Conservation (phyloP, 345 rosid species). For the Rhodomyrtus tomentosa region DNA sequence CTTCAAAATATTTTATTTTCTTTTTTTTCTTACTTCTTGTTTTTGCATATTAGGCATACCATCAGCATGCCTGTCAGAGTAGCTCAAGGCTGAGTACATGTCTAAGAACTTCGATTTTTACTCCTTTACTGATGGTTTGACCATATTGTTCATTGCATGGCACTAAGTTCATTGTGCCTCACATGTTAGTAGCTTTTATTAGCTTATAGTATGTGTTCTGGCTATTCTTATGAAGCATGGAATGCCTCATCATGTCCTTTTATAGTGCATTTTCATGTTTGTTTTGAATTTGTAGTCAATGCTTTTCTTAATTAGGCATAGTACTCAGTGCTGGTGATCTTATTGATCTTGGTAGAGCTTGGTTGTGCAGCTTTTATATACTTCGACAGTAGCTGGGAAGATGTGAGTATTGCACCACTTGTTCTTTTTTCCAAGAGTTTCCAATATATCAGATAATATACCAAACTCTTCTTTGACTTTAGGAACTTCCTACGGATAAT, state of each 20-base stretch:
- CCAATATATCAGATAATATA: background rate
- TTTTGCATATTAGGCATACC: background rate
- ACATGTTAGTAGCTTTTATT: background rate
- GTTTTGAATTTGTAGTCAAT: conserved; percentile 1
- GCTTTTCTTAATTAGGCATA: conserved; percentile 55
- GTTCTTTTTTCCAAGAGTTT: background rate
- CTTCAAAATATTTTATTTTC: background rate
- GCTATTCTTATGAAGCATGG: background rate
- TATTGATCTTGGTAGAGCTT: conserved; percentile 82
- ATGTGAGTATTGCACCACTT: conserved; percentile 31
- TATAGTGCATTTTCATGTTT: background rate
- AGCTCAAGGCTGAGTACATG: background rate
- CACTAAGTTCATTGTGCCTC: background rate
- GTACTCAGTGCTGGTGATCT: conserved; percentile 66
- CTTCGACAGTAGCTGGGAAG: conserved; percentile 83
- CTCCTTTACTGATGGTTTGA: background rate
- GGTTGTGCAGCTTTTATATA: conserved; percentile 86
- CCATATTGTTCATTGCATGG: background rate
- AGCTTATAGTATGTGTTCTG: background rate
- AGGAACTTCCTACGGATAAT: conserved; percentile 29
- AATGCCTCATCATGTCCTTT: background rate
- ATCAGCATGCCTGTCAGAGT: background rate
- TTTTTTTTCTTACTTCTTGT: background rate
- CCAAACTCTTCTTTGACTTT: background rate
- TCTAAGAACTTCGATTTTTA: background rate